phyloP scores from a whole-genome alignment of 352 stramenopile genomes.

The Phytophthora rubi region DNA sequence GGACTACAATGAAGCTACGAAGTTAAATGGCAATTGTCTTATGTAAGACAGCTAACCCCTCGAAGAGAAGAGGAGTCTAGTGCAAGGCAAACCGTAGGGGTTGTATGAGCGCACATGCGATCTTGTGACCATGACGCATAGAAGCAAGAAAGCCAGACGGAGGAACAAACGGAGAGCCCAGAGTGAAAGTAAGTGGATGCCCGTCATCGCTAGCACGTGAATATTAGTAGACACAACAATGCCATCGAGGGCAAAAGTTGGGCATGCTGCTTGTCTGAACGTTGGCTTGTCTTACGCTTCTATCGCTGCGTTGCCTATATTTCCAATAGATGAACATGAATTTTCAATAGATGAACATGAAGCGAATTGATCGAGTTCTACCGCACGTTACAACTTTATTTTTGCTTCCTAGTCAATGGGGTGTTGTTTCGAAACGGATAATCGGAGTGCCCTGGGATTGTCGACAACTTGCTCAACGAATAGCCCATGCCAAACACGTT shows the following conservation, averaged over 20 bases:
- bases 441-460: constrained; percentile 19
- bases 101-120: constrained; percentile 25
- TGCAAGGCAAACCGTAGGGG: constrained; percentile 23
- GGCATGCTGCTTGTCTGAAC: constrained; percentile 17
- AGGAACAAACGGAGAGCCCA: constrained; percentile 22
- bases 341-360: constrained; percentile 3
- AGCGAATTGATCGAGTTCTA: constrained; percentile 15
- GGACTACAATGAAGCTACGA: constrained; percentile 49
- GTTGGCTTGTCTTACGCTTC: constrained; percentile 18
- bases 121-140: constrained; percentile 30
- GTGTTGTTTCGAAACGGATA: constrained; percentile 38
- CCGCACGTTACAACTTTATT: constrained; percentile 32
- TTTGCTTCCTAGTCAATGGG: constrained; percentile 25
- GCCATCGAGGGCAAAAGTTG: constrained; percentile 14
- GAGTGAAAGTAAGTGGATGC: constrained; percentile 33
- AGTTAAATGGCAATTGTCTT: constrained; percentile 35
- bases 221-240: constrained; percentile 14
- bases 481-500: constrained; percentile 26
- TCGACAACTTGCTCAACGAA: constrained; percentile 10
- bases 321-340: constrained; percentile 1
- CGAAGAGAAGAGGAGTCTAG: constrained; percentile 41
- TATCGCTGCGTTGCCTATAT: constrained; percentile 15
- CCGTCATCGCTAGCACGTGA: constrained; percentile 1
- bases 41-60: constrained; percentile 23
- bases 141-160: constrained; percentile 23